Base-by-base conservation (phyloP, 306 rosid species). In the Vigna angularis region DNA sequence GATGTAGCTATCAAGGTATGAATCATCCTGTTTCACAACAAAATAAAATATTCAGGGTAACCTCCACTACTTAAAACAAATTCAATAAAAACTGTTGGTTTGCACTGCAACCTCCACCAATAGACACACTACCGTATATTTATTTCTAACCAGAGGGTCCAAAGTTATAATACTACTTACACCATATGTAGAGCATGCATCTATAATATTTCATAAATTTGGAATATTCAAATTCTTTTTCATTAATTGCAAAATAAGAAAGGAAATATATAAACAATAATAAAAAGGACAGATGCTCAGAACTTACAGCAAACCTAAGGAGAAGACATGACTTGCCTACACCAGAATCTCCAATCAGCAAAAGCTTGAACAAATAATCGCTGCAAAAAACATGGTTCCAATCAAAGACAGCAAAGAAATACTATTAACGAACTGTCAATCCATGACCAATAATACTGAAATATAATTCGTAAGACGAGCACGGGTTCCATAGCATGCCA, bases 251-350 rank as follows among this genome's bases (percentile, higher is more conserved):
- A 12, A 11, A 22, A 55, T 5, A 63, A 47, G 12, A 49, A n/a
- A 56, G 40, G 20, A 51, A 61, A 71, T 55, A 15, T 40, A 34
- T n/a, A 22, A 40, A 70, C 68, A 42, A 47, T 18, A 55, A 58
- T 28, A 55, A 17, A 20, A 56, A 69, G 5, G 40, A 63, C 57
- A 55, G 36, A 34, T 38, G 28, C 64, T 70, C 11, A 26, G 61
- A 79, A 88, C 98, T 91, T 95, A 95, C 98, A 83, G 98, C 98
- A 81, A 95, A 95, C 95, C 98, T 90, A 88, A 95, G 87, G 85
- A 95, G 98, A 65, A 95, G 87, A 83, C 98, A 95, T n/a, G 98
- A 95, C 87, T 95, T 95, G 64, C 98, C 98, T 26, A 95, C 98
- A 78, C 98, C 98, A 48, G 98, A 95, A 84, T 95, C 98, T 79